Base-by-base conservation (phyloP, 192 early-diverging fungal genomes). In the Paraglomus occultum region DNA sequence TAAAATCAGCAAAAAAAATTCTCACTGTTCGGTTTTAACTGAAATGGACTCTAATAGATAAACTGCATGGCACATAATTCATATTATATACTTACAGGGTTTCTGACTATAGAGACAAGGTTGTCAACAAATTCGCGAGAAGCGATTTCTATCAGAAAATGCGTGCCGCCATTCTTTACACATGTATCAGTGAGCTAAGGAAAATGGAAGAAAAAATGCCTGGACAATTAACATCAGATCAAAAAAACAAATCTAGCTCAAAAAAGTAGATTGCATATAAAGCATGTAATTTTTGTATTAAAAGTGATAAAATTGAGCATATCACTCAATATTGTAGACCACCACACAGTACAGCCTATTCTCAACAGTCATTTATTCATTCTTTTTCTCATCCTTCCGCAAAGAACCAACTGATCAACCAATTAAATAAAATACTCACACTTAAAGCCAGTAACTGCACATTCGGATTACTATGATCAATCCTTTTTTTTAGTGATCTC, bases 391-490 rank as follows among this genome's bases (percentile, higher is more conserved):
- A 31, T 31, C 31, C 31, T 3, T 31, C 31, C 31, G 31, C 31
- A 1, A 31, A 31, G 31, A 31, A 31, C 31, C 31, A 31, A 31
- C 3, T 1, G 31, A 31, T 31, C 31, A 31, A 31, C 31, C 31
- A 31, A 31, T 31, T 31, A 31, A 31, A 31, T 31, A 31, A 23
- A 22, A 18, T 46, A 48, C 76, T 62, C 82, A 87, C 91, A 52
- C 87, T 91, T 66, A 99, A 82, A 15, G 91, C 89, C 14, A 94
- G 83, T 11, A 98, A 77, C 74, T 95, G 92, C 9, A 97, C 96
- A 73, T 98, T 97, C 17, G 96, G 96, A 73, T 98, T 99, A 60
- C 85, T 85, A 78, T 92, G 89, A n/a, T 81, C 77, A 48, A 99
- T 74, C 31, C 94, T 81, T 73, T 88, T 80, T 70, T 93, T 95